Base-by-base conservation (phyloP, 2,329 filamentous ascomycete species). In the Fusarium falciforme region DNA sequence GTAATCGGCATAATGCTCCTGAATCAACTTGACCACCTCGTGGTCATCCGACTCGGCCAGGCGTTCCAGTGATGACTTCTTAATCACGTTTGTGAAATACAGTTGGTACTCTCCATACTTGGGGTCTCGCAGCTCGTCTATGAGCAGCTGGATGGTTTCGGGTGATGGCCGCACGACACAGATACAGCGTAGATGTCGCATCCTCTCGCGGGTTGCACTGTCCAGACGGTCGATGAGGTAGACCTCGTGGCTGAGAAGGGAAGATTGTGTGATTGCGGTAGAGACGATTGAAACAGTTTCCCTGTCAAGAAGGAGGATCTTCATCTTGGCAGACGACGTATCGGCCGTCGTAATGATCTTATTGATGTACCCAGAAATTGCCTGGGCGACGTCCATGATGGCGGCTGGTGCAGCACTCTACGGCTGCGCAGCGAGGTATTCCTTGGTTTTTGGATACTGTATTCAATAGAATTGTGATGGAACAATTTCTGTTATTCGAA, bases 101-200 rank as follows among this genome's bases (percentile, higher is more conserved):
- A 99, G 89, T 80, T 97, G 91, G 84, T 99, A 99, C 85, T 99
- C 96, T 74, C 96, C 96, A 78, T 99, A 99, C 81, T 95, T 98
- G 6, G 96, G 97, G 59, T 98, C 96, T 70, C 96, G 90, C 65
- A 99, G 89, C 85, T 99, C 96, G 80, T 99, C 96, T 76, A 99
- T 96, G 62, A 99, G 89, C 72, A 93, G 90, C 80, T 99, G 95
- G 80, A 98, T 95, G 6, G 96, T 97, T 76, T 97, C 94, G 14
- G 96, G 89, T 0, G 96, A 98, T 9, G 96, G 96, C 44, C 97
- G 92, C 57, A 99, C 90, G 77, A 99, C 96, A 81, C 95, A 98
- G 31, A 98, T 86, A 82, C 96, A 99, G 61, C 95, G 92, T 61
- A 99, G 88, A 85, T 99, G 96, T 71, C 96, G 93, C 96, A 99